These are phyloP conservation scores for Cylindrodendrum hubeiense DNA, from an alignment of 2,329 filamentous ascomycete species.

Conservation along the genomic window DNA sequence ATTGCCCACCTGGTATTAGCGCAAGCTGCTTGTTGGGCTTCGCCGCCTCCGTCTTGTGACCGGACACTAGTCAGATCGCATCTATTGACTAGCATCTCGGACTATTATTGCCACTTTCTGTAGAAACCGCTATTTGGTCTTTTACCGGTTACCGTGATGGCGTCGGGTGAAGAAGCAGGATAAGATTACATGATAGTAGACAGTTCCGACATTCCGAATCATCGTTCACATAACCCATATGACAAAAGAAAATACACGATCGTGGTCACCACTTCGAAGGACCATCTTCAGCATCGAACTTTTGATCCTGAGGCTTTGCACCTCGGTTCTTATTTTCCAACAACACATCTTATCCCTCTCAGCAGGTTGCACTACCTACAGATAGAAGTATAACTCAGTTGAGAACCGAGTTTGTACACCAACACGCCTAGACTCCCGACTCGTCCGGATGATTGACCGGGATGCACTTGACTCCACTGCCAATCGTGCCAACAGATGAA, in stretches of 20 bases:
- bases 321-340: not conserved
- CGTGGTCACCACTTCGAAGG: not conserved
- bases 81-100: conserved; percentile 2
- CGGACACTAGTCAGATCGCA: not conserved
- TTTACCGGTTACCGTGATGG: conserved; percentile 6
- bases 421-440: not conserved
- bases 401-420: not conserved
- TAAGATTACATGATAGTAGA: not conserved
- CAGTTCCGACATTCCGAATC: not conserved
- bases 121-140: conserved; percentile 13
- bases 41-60: conserved; percentile 3
- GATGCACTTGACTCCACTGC: not conserved
- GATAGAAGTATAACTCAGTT: not conserved
- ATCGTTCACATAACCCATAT: not conserved
- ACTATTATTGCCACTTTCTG: conserved; percentile 5
- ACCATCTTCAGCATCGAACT: not conserved
- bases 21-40: not conserved
- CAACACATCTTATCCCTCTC: not conserved
- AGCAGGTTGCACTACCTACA: not conserved
- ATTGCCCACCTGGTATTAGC: conserved; percentile 18
- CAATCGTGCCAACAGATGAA: not conserved
- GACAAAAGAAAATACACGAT: not conserved
- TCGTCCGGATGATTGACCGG: not conserved
- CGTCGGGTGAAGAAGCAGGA: not conserved
- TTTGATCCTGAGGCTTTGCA: not conserved